Conservation (phyloP, 352 stramenopile species). For the Globisporangium alternatum region DNA sequence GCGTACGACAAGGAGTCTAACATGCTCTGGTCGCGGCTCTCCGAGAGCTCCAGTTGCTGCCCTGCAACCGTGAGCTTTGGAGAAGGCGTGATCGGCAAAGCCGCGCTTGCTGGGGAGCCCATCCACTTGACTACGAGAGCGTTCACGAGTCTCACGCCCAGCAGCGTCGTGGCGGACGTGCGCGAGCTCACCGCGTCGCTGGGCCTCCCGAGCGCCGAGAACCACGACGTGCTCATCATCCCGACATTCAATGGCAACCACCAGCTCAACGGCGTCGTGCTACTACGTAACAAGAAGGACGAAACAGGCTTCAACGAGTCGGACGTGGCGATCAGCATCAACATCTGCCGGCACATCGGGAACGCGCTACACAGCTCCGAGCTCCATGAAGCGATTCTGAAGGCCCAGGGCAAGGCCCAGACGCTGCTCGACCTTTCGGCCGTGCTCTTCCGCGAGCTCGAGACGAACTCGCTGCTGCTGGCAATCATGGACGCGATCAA, state of each 20-base stretch:
- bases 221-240: constrained; percentile 46
- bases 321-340: constrained; percentile 52
- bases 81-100: constrained; percentile 51
- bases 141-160: constrained; percentile 5
- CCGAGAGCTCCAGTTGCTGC: constrained; percentile 20
- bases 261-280: constrained; percentile 56
- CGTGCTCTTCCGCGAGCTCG: constrained; percentile 60
- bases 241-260: constrained; percentile 42
- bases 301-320: constrained; percentile 38
- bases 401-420: constrained; percentile 61
- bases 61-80: constrained; percentile 44
- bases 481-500: constrained; percentile 55
- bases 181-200: constrained; percentile 20
- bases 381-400: constrained; percentile 54
- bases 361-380: constrained; percentile 50
- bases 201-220: constrained; percentile 14
- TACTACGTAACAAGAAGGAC: constrained; percentile 43
- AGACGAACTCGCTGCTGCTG: constrained; percentile 53
- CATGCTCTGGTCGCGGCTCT: constrained; percentile 47
- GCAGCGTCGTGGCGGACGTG: constrained; percentile 10
- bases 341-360: constrained; percentile 55
- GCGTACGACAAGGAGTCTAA: constrained; percentile 49
- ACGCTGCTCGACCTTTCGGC: constrained; percentile 62
- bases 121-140: constrained; percentile 28
- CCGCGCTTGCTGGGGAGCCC: constrained; percentile 22